phyloP scores from a whole-genome alignment of 768 basidiomycete species.

The Agrocybe praecox region DNA sequence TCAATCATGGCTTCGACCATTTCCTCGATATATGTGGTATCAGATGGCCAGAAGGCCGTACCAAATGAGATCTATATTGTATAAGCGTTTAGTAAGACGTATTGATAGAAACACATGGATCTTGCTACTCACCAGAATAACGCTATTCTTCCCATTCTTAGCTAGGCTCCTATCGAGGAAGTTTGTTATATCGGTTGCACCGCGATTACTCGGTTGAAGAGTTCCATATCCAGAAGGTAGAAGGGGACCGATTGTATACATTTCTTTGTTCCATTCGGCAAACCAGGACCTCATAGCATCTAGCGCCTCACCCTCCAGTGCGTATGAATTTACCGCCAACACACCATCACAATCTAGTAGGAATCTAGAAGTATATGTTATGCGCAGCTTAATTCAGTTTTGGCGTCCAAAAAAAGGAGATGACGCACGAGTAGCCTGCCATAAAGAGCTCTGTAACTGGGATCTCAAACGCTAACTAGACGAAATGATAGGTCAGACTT shows the following conservation, averaged over 20 bases:
- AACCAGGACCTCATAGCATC: conserved; percentile 1
- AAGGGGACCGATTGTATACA: conserved; percentile 3
- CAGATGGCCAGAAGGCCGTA: background rate
- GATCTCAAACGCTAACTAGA: conserved; percentile 2
- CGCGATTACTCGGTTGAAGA: background rate
- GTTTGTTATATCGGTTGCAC: background rate
- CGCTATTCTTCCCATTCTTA: background rate
- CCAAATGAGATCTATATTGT: background rate
- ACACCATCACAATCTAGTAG: background rate
- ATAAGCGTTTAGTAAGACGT: too few relatives aligned
- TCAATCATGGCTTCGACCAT: background rate
- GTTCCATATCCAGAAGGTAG: background rate
- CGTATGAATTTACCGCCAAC: background rate
- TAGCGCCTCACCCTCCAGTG: background rate
- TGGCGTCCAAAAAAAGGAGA: background rate
- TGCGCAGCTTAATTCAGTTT: too few relatives aligned
- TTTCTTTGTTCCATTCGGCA: background rate
- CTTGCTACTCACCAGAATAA: background rate
- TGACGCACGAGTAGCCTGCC: background rate
- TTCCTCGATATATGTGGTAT: background rate
- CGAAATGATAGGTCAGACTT: background rate
- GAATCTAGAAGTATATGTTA: too few relatives aligned
- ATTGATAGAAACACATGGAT: too few relatives aligned
- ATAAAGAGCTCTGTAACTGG: background rate
- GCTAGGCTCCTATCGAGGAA: background rate